Evolutionary conservation across 805 yeast genomes (phyloP).

Genomic region (Schizosaccharomyces octosporus): DNA sequence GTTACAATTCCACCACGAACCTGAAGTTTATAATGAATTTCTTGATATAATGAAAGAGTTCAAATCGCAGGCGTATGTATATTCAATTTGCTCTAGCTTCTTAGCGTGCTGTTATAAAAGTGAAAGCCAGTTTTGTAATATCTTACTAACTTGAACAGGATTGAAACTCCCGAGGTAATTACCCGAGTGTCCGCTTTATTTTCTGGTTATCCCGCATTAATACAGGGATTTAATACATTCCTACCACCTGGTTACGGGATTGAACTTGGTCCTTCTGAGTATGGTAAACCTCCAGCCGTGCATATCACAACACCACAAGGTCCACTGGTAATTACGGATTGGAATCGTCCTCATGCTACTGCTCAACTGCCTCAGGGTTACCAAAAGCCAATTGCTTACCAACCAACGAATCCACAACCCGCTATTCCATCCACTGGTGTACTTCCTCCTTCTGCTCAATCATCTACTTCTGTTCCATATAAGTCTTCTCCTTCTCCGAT

Average conservation of each 20-base stretch:
- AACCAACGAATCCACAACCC: not conserved
- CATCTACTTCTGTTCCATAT: conserved; percentile 1
- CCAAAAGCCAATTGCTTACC: not conserved
- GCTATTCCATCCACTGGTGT: conserved; percentile 3
- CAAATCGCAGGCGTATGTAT: conserved; percentile 19
- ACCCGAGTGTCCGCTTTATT: conserved; percentile 79
- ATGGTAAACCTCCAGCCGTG: conserved; percentile 68
- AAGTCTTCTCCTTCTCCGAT: not conserved
- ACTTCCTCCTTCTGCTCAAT: not conserved
- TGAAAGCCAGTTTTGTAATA: too few relatives aligned
- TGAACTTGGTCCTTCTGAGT: conserved; percentile 59
- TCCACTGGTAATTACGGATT: conserved; percentile 14
- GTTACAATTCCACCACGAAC: conserved; percentile 70
- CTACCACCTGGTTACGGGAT: conserved; percentile 87
- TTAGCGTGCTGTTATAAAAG: too few relatives aligned
- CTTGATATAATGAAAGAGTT: conserved; percentile 97
- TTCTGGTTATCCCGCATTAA: conserved; percentile 72
- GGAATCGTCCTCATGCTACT: not conserved
- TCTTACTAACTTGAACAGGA: conserved; percentile 11
- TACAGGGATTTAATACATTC: conserved; percentile 93
- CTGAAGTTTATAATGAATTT: conserved; percentile 87
- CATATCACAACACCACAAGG: conserved; percentile 92
- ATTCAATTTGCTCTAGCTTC: not conserved
- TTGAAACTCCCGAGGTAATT: conserved; percentile 96
- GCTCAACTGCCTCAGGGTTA: not conserved